Conservation (phyloP, 805 yeast species). For the Wickerhamomyces alni region DNA sequence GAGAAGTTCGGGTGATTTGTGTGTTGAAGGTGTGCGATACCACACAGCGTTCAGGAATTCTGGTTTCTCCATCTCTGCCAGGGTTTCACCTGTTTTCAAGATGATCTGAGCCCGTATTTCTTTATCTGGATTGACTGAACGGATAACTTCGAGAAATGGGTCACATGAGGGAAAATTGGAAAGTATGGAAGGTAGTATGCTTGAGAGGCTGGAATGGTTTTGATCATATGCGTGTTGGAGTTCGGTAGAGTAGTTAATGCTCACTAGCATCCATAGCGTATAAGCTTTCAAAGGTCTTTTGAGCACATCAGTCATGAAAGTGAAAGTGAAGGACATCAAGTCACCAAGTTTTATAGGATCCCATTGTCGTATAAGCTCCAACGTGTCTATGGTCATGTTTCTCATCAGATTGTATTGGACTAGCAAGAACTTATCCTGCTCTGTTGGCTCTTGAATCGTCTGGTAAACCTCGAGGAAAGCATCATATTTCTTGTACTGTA, state of each 20-base stretch:
- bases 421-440: neutral
- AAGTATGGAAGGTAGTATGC: neutral
- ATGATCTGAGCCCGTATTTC: neutral
- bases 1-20: neutral
- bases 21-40: neutral
- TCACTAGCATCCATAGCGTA: neutral
- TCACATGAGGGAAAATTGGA: neutral
- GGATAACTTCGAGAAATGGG: neutral
- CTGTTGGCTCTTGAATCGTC: neutral
- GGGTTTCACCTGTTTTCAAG: neutral
- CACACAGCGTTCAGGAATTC: neutral
- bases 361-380: neutral
- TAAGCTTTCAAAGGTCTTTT: neutral
- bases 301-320: neutral
- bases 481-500: neutral
- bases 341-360: neutral
- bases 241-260: neutral
- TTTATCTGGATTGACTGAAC: neutral
- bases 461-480: neutral
- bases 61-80: neutral
- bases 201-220: neutral
- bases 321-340: neutral
- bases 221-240: neutral
- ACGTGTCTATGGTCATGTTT: neutral
- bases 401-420: neutral